Evolutionary conservation across 352 stramenopile genomes (phyloP).

Genomic region (Phytophthora sojae): DNA sequence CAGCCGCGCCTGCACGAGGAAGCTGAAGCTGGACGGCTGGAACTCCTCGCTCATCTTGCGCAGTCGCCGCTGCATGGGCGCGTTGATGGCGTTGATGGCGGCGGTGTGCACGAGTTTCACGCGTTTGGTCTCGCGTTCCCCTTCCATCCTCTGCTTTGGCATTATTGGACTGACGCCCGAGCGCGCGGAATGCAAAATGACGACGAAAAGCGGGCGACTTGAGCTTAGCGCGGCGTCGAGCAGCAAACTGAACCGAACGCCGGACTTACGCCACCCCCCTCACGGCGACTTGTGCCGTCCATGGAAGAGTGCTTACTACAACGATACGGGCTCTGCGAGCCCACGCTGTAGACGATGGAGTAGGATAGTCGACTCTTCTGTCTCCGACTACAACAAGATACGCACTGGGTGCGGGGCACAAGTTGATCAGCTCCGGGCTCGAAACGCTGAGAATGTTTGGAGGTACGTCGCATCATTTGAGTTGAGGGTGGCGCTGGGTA

Average conservation of each 20-base stretch:
- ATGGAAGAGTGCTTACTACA: conserved; percentile 14
- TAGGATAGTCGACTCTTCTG: conserved; percentile 27
- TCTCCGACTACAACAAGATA: conserved; percentile 35
- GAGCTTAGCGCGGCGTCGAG: conserved; percentile 38
- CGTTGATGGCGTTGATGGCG: conserved; percentile 14
- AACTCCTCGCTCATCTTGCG: conserved; percentile 73
- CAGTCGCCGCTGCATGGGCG: conserved; percentile 52
- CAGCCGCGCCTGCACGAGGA: conserved; percentile 53
- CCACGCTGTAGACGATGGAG: neutral
- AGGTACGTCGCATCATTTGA: conserved; percentile 24
- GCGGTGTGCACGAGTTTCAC: conserved; percentile 37
- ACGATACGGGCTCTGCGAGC: neutral
- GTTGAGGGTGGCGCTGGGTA: conserved; percentile 19
- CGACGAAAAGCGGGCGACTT: conserved; percentile 32
- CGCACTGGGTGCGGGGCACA: neutral
- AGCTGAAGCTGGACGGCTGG: conserved; percentile 53
- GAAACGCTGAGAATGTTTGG: conserved; percentile 16
- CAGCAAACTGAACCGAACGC: conserved; percentile 41
- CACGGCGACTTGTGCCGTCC: conserved; percentile 3
- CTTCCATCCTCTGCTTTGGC: conserved; percentile 36
- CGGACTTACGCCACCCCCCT: conserved; percentile 22
- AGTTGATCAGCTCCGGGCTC: neutral
- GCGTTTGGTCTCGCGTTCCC: conserved; percentile 33
- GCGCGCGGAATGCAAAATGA: conserved; percentile 37
- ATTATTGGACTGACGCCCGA: conserved; percentile 11